Evolutionary conservation across 1,139 yeast genomes (phyloP), one percentile per base, ranked within the genome.

Genomic region (Hemisphaericaspora xylanilytica): DNA sequence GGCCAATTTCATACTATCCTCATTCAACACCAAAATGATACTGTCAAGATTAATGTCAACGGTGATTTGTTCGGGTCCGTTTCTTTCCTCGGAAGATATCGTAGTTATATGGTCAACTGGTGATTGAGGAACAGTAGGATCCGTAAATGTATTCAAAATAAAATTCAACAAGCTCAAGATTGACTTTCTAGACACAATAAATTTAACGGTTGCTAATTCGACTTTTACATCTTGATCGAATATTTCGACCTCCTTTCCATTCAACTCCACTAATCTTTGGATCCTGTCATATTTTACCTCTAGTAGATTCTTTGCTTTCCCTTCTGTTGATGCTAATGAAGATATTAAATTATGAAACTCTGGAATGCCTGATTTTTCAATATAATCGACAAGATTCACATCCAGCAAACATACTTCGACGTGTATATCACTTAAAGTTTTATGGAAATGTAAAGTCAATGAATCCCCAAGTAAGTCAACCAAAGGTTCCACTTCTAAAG

Each of bases 71-170:
- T 84, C 87, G 0, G 94, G 92, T 0, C 87, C 73, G 12, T 72
- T 67, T 18, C 65, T 71, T 42, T 73, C 75, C n/a, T 64, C 59
- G 25, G 74, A 73, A 47, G 75, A 74, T 50, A 81, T 81, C 48
- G 84, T 88, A 40, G 81, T 78, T 43, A 84, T 65, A 25, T 70
- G 79, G 61, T 81, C 88, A 0, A 87, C 81, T 1, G 87, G 84
- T 1, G 79, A 65, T 21, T 77, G 81, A 12, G 75, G 78, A 0
- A 90, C 87, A 46, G 79, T 71, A 0, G 89, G 90, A 58, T 82
- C 85, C 0, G 96, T 85, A 56, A 92, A 92, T 0, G 97, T 92
- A 35, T 90, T 86, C 53, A 90, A 70, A 3, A 85, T 69, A 56
- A 84, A 94, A 58, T 89, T 94, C 47, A 92, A 64, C 12, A 92